Conservation (phyloP, 495 filamentous ascomycete genomes). For the Daldinia decipiens region DNA sequence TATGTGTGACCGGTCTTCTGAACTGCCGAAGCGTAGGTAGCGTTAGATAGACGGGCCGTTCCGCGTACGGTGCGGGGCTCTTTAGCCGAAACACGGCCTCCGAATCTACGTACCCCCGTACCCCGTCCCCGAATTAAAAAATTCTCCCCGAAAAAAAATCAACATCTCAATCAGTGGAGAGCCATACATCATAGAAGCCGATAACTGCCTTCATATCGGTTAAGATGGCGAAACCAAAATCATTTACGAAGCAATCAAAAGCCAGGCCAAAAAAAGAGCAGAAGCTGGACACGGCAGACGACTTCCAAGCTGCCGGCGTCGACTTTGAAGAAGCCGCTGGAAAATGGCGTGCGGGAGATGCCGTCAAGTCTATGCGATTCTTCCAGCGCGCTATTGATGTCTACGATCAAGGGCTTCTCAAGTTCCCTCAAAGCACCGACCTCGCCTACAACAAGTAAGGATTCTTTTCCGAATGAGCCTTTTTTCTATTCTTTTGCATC, state of each 20-base stretch:
- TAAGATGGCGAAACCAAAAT: constrained; percentile 31
- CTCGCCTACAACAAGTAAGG: constrained; percentile 74
- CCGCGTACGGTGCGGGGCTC: background rate
- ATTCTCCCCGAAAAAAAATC: background rate
- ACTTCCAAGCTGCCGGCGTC: constrained; percentile 63
- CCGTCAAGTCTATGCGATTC: constrained; percentile 73
- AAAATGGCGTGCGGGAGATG: constrained; percentile 78
- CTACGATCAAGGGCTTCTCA: constrained; percentile 68
- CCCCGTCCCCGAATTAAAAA: constrained; percentile 1
- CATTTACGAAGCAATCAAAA: constrained; percentile 18
- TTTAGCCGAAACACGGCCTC: background rate
- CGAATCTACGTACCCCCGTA: background rate
- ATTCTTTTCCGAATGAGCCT: background rate
- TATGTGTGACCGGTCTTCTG: too few relatives aligned
- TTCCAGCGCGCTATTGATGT: constrained; percentile 71
- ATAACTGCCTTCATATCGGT: background rate
- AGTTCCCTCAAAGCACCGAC: constrained; percentile 70
- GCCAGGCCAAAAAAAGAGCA: constrained; percentile 28
- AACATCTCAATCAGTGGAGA: background rate
- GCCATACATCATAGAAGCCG: background rate
- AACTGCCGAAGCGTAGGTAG: too few relatives aligned
- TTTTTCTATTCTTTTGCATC: background rate
- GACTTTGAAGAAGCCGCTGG: constrained; percentile 74
- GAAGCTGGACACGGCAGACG: constrained; percentile 39
- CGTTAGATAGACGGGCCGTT: background rate